phyloP scores from a whole-genome alignment of 1,284 basidiomycete genomes.

The Ustilago sp. region DNA sequence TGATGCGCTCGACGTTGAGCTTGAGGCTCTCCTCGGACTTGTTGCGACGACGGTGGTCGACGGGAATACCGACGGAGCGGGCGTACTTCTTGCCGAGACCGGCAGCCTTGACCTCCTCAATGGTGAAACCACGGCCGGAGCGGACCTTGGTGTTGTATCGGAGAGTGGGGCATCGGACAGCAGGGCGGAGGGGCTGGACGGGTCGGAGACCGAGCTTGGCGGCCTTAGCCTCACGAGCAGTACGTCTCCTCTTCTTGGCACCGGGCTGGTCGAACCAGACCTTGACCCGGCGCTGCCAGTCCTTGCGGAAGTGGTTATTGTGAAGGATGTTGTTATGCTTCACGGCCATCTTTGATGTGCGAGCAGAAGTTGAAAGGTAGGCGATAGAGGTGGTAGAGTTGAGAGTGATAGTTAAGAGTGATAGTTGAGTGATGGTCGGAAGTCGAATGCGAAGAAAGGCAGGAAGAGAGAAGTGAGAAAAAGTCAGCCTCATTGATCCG shows the following conservation, averaged over 20 bases:
- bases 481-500: slow-evolving; percentile 28
- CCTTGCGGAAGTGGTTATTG: slow-evolving; percentile 94
- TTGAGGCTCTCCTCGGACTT: slow-evolving; percentile 96
- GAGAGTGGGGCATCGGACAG: slow-evolving; percentile 94
- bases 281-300: slow-evolving; percentile 83
- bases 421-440: slow-evolving; percentile 7
- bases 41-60: slow-evolving; percentile 97
- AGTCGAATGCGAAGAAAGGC: neutral
- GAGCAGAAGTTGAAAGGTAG: neutral
- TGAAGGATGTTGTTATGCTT: slow-evolving; percentile 69
- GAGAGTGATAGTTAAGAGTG: neutral
- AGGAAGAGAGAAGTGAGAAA: slow-evolving; percentile 10
- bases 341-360: slow-evolving; percentile 62
- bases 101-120: slow-evolving; percentile 94
- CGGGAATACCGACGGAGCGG: slow-evolving; percentile 89
- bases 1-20: slow-evolving; percentile 93
- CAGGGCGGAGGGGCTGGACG: slow-evolving; percentile 90
- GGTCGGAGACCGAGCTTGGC: slow-evolving; percentile 92
- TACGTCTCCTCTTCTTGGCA: slow-evolving; percentile 94
- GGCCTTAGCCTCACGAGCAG: slow-evolving; percentile 91
- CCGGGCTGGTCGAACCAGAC: slow-evolving; percentile 99
- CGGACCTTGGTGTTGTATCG: slow-evolving; percentile 99
- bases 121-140: slow-evolving; percentile 96
- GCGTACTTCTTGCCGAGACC: slow-evolving; percentile 96
- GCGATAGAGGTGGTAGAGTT: slow-evolving; percentile 2